Percentiles rank a stretch among this genome's conserved stretches.
Evolutionary conservation across 2,329 filamentous ascomycete genomes (phyloP).

Genomic region (Aspergillus fischeri): DNA sequence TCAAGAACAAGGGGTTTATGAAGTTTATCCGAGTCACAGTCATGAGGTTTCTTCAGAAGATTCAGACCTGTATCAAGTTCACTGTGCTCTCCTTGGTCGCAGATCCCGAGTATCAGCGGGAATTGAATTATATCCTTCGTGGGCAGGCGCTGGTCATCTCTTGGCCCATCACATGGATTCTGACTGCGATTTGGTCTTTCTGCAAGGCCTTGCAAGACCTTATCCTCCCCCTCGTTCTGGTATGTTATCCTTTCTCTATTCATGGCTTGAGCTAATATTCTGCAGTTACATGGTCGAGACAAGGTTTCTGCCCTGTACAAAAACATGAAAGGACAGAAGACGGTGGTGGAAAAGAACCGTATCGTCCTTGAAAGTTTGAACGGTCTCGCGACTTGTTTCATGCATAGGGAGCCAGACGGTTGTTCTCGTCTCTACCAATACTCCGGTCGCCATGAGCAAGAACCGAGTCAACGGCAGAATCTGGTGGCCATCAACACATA

Average conservation of each 20-base stretch:
- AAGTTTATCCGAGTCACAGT: background rate
- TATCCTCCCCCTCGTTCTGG: constrained; percentile 8
- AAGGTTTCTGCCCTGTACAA: constrained; percentile 47
- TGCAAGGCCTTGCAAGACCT: constrained; percentile 43
- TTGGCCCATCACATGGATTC: constrained; percentile 34
- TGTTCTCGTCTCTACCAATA: constrained; percentile 40
- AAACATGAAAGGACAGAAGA: constrained; percentile 47
- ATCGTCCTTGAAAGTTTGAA: constrained; percentile 46
- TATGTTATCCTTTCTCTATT: constrained; percentile 43
- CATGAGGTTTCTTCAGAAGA: constrained; percentile 26
- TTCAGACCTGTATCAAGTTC: constrained; percentile 46
- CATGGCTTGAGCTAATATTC: background rate
- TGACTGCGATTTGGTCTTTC: constrained; percentile 48
- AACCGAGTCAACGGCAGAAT: constrained; percentile 21
- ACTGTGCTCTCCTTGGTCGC: constrained; percentile 48
- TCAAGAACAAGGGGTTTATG: background rate
- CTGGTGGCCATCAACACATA: constrained; percentile 48
- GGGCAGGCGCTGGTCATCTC: constrained; percentile 33
- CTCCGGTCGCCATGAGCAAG: constrained; percentile 39
- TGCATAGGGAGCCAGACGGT: constrained; percentile 35
- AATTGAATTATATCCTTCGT: constrained; percentile 44
- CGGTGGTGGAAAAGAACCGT: constrained; percentile 45
- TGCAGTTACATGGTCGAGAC: constrained; percentile 41
- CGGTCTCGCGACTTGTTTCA: constrained; percentile 49
- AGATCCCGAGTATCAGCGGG: constrained; percentile 50